A percentile compares a stretch with the other conserved stretches of the same genome.
These are phyloP conservation scores for Exophiala viscosa DNA, from an alignment of 2,329 filamentous ascomycete genomes.

Conservation along the genomic window DNA sequence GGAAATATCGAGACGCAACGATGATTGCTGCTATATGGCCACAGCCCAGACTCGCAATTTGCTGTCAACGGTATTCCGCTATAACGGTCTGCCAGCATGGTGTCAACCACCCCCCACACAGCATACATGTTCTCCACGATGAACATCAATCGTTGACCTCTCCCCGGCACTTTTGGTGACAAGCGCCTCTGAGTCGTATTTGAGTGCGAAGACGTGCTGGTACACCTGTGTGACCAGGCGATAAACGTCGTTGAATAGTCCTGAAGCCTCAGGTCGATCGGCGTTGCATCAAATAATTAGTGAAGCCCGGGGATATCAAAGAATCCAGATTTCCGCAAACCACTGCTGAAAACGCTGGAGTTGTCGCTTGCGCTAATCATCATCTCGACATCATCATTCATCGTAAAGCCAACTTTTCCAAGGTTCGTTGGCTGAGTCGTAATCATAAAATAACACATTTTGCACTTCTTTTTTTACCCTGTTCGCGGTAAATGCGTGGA, in stretches of 20 bases:
- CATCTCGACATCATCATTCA: constrained; percentile 9
- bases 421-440: not conserved
- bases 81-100: too few species aligned
- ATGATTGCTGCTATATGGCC: too few species aligned
- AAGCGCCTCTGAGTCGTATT: not conserved
- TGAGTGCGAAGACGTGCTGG: not conserved
- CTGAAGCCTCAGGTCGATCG: not conserved
- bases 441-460: constrained; percentile 28
- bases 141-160: too few species aligned
- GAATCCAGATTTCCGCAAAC: not conserved
- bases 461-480: constrained; percentile 18
- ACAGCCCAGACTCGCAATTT: too few species aligned
- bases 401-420: constrained; percentile 2
- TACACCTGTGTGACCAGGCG: too few species aligned
- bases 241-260: not conserved
- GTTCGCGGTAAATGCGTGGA: constrained; percentile 23
- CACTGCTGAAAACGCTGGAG: not conserved
- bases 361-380: constrained; percentile 1
- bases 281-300: not conserved
- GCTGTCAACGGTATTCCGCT: too few species aligned
- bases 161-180: too few species aligned
- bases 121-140: too few species aligned
- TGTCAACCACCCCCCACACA: too few species aligned
- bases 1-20: too few species aligned
- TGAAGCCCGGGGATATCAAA: not conserved